Conservation (phyloP, 2,329 filamentous ascomycete genomes). For the Cytospora mali region DNA sequence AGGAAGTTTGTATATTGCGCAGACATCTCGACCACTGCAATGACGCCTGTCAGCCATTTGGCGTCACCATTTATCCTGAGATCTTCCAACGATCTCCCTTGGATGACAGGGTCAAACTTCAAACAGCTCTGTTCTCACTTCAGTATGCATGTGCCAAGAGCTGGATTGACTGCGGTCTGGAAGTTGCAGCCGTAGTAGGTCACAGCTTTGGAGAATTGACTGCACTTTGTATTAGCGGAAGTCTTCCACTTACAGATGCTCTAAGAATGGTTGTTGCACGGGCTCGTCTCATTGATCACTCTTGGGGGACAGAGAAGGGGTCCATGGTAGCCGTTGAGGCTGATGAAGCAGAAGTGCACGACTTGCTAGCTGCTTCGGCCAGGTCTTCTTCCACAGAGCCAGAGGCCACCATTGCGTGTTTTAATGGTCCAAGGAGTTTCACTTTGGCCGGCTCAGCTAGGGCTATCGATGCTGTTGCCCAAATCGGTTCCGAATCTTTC, state of each 20-base stretch:
- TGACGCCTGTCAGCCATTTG: background rate
- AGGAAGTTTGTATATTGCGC: constrained; percentile 32
- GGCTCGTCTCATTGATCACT: constrained; percentile 36
- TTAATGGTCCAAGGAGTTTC: constrained; percentile 47
- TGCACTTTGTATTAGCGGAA: constrained; percentile 41
- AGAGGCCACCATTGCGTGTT: constrained; percentile 47
- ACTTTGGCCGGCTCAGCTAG: constrained; percentile 43
- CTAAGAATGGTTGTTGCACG: constrained; percentile 37
- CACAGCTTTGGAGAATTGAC: constrained; percentile 48
- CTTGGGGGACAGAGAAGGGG: constrained; percentile 42
- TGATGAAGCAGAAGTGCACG: constrained; percentile 3
- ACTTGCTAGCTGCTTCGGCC: background rate
- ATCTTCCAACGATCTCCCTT: constrained; percentile 37
- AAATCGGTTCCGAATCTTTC: constrained; percentile 38
- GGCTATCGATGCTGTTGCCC: constrained; percentile 37
- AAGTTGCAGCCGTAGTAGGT: constrained; percentile 38
- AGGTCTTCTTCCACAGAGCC: background rate
- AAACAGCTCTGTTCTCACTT: constrained; percentile 43
- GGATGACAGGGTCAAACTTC: constrained; percentile 37
- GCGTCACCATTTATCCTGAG: constrained; percentile 35
- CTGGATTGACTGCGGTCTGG: constrained; percentile 43
- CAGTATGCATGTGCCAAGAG: constrained; percentile 41
- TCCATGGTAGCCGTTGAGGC: constrained; percentile 42
- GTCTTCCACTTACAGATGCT: constrained; percentile 36
- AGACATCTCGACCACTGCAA: constrained; percentile 34